phyloP scores from a whole-genome alignment of 805 yeast species.

The Monosporozyma servazzii region DNA sequence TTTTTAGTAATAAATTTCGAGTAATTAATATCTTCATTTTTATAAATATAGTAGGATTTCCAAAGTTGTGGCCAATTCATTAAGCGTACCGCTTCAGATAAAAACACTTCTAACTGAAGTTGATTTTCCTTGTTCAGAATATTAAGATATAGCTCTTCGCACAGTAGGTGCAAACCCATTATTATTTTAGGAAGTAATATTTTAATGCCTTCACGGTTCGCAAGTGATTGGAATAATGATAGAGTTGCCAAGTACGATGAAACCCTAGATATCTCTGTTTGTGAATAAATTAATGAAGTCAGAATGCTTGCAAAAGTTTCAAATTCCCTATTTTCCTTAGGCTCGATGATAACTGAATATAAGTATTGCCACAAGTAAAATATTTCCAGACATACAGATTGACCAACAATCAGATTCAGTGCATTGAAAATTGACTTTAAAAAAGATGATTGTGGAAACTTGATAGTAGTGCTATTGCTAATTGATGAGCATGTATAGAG shows the following conservation, averaged over 20 bases:
- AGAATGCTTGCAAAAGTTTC: constrained; percentile 3
- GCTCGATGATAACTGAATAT: constrained; percentile 2
- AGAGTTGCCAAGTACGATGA: neutral
- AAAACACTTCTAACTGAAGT: constrained; percentile 39
- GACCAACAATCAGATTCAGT: neutral
- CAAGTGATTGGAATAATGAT: constrained; percentile 12
- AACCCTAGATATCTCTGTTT: neutral
- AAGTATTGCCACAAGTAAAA: constrained; percentile 19
- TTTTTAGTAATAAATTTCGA: neutral
- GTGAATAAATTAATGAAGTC: neutral
- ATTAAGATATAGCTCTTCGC: constrained; percentile 67
- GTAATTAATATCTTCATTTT: neutral
- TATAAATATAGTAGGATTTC: constrained; percentile 42
- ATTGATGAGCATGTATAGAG: neutral
- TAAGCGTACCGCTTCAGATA: constrained; percentile 56
- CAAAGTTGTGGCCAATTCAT: constrained; percentile 69
- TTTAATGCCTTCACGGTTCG: constrained; percentile 1
- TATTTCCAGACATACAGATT: constrained; percentile 9
- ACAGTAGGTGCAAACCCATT: constrained; percentile 59
- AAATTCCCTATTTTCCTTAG: constrained; percentile 1
- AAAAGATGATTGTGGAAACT: neutral
- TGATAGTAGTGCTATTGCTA: neutral
- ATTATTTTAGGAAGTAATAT: constrained; percentile 45
- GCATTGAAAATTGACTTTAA: neutral
- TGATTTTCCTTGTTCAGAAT: constrained; percentile 33